Conservation (phyloP, 1,284 basidiomycete genomes). For the Veloporphyrellus conicus region DNA sequence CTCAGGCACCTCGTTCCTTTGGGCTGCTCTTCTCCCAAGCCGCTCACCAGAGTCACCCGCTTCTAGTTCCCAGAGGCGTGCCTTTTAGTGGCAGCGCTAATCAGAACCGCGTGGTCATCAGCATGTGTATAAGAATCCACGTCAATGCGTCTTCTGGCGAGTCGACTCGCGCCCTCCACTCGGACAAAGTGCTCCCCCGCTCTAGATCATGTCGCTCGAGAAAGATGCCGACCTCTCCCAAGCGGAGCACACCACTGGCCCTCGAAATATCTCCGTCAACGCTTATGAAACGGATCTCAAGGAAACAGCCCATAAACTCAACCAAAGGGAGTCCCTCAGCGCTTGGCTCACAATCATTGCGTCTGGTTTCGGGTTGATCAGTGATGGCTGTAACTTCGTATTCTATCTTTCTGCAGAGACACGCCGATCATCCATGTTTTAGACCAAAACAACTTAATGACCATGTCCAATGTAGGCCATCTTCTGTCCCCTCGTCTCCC, state of each 20-base stretch:
- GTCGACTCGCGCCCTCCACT: background rate
- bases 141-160: background rate
- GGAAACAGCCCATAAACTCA: slow-evolving; percentile 25
- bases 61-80: slow-evolving; percentile 1
- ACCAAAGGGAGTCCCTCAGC: slow-evolving; percentile 45
- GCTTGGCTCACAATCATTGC: slow-evolving; percentile 60
- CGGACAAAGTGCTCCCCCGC: background rate
- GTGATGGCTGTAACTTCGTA: slow-evolving; percentile 57
- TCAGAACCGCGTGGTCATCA: background rate
- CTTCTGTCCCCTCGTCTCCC: background rate
- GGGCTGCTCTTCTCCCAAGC: slow-evolving; percentile 8
- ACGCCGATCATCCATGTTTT: slow-evolving; percentile 8
- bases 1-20: background rate
- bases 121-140: slow-evolving; percentile 22
- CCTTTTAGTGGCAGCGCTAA: slow-evolving; percentile 5
- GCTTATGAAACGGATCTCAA: slow-evolving; percentile 27
- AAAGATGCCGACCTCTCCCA: slow-evolving; percentile 14
- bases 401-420: background rate
- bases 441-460: slow-evolving; percentile 72
- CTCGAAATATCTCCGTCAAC: slow-evolving; percentile 21
- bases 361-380: slow-evolving; percentile 63
- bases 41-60: background rate
- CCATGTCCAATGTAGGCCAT: slow-evolving; percentile 53
- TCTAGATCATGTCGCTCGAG: slow-evolving; percentile 24
- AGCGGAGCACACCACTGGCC: slow-evolving; percentile 6